Conservation (phyloP, 1,139 yeast genomes). For the Lodderomyces orthopsilosis region DNA sequence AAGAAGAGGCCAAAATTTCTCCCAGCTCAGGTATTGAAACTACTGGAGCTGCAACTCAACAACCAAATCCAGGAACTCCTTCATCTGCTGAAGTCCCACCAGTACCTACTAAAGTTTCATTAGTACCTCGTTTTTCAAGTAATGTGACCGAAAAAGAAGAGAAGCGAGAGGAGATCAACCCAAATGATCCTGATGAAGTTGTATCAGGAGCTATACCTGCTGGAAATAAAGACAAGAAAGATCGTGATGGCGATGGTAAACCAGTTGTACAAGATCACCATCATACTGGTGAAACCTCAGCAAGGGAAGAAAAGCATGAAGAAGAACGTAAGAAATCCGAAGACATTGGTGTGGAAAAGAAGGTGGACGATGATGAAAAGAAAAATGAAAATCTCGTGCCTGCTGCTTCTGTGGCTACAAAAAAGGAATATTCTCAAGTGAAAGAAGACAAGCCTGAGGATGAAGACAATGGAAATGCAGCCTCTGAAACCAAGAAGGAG, state of each 20-base stretch:
- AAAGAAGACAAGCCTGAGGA: slow-evolving; percentile 23
- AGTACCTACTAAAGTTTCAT: slow-evolving; percentile 3
- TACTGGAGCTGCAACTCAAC: slow-evolving; percentile 4
- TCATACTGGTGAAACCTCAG: slow-evolving; percentile 1
- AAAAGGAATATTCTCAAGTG: slow-evolving; percentile 5
- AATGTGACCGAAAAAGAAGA: slow-evolving; percentile 20
- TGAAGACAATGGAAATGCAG: slow-evolving; percentile 40
- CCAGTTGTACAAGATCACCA: background rate
- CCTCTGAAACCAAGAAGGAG: slow-evolving; percentile 18
- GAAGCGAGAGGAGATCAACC: slow-evolving; percentile 6
- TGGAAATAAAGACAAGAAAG: background rate
- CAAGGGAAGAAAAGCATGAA: slow-evolving; percentile 2
- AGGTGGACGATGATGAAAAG: background rate
- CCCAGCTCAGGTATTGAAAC: background rate
- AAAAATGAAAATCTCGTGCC: background rate
- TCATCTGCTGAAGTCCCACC: slow-evolving; percentile 7
- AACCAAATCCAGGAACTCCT: slow-evolving; percentile 10
- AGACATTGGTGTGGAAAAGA: background rate
- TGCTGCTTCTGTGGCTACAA: background rate
- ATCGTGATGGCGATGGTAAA: background rate
- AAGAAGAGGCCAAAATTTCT: slow-evolving; percentile 5
- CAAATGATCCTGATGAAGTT: slow-evolving; percentile 5
- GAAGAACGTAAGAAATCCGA: background rate
- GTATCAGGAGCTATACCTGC: slow-evolving; percentile 6
- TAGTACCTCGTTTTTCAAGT: slow-evolving; percentile 23